Evolutionary conservation across 768 basidiomycete genomes (phyloP), one percentile per base, ranked within the genome.

Genomic region (Auricularia sp.): DNA sequence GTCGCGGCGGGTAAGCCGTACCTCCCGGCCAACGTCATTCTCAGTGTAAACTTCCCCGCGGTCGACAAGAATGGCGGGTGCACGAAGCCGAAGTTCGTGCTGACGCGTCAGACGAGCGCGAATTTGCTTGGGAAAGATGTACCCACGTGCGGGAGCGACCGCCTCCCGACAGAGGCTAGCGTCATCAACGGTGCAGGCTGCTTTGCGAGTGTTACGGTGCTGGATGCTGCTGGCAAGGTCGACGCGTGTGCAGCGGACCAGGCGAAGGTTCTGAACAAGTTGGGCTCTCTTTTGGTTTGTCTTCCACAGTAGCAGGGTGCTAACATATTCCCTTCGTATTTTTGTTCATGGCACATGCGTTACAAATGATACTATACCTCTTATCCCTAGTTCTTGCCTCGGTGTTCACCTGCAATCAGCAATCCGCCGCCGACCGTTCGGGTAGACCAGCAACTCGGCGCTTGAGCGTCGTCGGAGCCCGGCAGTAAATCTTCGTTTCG

Each of bases 41-140:
- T 84, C 65, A 83, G 82, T 69, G 81, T 84, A 67, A 84, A 84
- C 73, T 83, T 77, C 68, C 77, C 80, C 0, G 67, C 78, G 12
- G 70, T 70, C 61, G 74, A 68, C 63, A 63, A 51, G 47, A 16
- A 18, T 18, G 67, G 67, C 60, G 64, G 60, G 56, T 83, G 82
- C 67, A 63, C 75, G 21, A 74, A 72, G 56, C 82, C 74, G 73
- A 74, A 73, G 61, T 83, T 77, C 66, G 74, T 83, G 1, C 64
- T 61, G 16, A 61, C 59, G 36, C 56, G 64, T 23, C 39, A 61
- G 44, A 64, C 59, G 23, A 59, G 59, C 68, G 66, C 18, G 10
- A 34, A 74, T 73, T 64, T 75, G 74, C 11, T 73, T 73, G 29
- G 75, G 10, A 51, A 51, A 18, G 67, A 65, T 70, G 67, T 75